Percentiles rank a stretch among this genome's conserved stretches.
Conservation (phyloP, 495 filamentous ascomycete genomes). For the Talaromyces liani region DNA sequence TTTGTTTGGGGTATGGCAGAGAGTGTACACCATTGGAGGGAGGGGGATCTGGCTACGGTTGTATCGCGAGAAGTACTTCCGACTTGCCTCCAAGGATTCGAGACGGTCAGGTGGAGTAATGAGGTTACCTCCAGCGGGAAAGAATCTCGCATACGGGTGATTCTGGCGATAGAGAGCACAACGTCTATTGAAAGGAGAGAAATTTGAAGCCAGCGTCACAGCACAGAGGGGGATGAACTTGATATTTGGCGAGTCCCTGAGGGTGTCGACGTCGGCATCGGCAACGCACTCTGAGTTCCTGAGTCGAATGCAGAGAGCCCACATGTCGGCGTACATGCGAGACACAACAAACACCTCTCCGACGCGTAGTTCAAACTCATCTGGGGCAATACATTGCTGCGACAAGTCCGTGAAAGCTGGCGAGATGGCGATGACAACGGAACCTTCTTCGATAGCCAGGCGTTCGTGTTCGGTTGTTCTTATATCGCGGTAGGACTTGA, state of each 20-base stretch:
- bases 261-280: background rate
- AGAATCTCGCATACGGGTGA: slow-evolving; percentile 3
- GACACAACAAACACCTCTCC: slow-evolving; percentile 24
- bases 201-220: slow-evolving; percentile 25
- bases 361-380: slow-evolving; percentile 20
- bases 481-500: slow-evolving; percentile 21
- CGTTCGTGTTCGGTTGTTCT: slow-evolving; percentile 16
- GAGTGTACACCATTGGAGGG: background rate
- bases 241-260: slow-evolving; percentile 6
- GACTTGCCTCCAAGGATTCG: slow-evolving; percentile 19
- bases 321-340: slow-evolving; percentile 24
- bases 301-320: slow-evolving; percentile 23
- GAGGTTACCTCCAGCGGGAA: slow-evolving; percentile 20
- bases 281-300: slow-evolving; percentile 4
- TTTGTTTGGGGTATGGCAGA: background rate
- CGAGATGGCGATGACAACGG: slow-evolving; percentile 21
- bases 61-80: slow-evolving; percentile 12
- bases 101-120: slow-evolving; percentile 21
- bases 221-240: slow-evolving; percentile 27
- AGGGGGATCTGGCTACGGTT: background rate
- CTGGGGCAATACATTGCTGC: slow-evolving; percentile 9
- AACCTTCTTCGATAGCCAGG: slow-evolving; percentile 26
- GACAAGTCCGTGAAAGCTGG: slow-evolving; percentile 17
- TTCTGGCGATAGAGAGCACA: slow-evolving; percentile 8
- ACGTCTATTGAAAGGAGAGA: slow-evolving; percentile 17